A percentile compares a stretch with the other conserved stretches of the same genome.
These are phyloP conservation scores for Epichloe amarillans DNA, from an alignment of 2,329 filamentous ascomycete genomes.

Conservation along the genomic window DNA sequence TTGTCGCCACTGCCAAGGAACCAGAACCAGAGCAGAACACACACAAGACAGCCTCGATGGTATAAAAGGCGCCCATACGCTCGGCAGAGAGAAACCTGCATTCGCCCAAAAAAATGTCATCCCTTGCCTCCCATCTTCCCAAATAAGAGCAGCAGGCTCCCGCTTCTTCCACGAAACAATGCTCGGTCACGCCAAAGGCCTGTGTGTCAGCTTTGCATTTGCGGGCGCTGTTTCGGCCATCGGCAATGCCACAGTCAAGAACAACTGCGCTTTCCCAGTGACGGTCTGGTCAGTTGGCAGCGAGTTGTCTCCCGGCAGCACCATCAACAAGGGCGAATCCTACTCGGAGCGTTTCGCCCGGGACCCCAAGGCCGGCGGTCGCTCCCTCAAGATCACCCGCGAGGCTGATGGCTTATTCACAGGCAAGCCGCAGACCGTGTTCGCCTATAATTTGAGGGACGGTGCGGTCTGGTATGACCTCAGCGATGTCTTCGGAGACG, in stretches of 20 bases:
- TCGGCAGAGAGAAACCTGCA: no score
- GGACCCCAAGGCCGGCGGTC: slow-evolving; percentile 25
- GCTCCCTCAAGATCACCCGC: slow-evolving; percentile 24
- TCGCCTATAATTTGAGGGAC: slow-evolving; percentile 24
- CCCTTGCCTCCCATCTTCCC: neutral
- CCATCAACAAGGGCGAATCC: slow-evolving; percentile 14
- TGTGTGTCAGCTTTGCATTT: slow-evolving; percentile 5
- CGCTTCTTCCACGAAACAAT: slow-evolving; percentile 1
- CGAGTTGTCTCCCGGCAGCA: slow-evolving; percentile 13
- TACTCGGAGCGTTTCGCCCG: slow-evolving; percentile 21
- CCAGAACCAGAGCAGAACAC: no score
- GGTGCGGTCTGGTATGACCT: slow-evolving; percentile 26
- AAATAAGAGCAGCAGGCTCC: neutral
- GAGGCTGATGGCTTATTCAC: slow-evolving; percentile 23
- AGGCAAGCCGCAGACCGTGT: slow-evolving; percentile 27
- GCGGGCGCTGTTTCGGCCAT: slow-evolving; percentile 9
- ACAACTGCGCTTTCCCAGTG: slow-evolving; percentile 23
- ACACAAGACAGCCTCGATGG: no score
- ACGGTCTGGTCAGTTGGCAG: slow-evolving; percentile 26
- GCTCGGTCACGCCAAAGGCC: slow-evolving; percentile 7
- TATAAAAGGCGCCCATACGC: no score
- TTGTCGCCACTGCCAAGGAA: no score
- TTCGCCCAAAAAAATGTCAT: neutral
- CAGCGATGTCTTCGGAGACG: slow-evolving; percentile 26
- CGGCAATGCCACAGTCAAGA: slow-evolving; percentile 23